Base-by-base conservation (phyloP, 2,329 filamentous ascomycete species). In the Aspergillus piperis region DNA sequence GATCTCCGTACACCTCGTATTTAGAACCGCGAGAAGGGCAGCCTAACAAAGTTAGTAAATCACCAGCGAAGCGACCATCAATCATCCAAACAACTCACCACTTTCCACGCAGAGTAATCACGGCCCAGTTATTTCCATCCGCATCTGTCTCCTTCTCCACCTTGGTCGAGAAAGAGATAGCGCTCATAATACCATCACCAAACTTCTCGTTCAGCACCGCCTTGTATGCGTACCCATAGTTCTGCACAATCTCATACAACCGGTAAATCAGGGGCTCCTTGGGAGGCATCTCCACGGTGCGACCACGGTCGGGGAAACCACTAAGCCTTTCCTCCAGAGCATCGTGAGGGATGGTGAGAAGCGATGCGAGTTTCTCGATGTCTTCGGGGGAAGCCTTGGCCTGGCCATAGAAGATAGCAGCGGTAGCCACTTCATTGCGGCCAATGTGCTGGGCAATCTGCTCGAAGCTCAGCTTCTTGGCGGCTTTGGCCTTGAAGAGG, bases 181-280 rank as follows among this genome's bases (percentile, higher is more conserved):
- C 94, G 73, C 92, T 96, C 94, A 98, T 97, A 72, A 98, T 98
- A 1, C 94, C 94, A 73, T 93, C 90, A 0, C 90, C 90, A 73
- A 92, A 92, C 83, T 97, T 97, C 84, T 98, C 94, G 68, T 98
- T 97, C 76, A 97, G 75, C 4, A 98, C 86, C 0, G 92, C 93
- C 83, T 97, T 97, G 80, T 96, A 97, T 0, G 93, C 91, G 75
- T 96, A 96, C 1, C 94, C 94, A 72, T 97, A 97, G 76, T 96
- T 98, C 80, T 97, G 93, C 63, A 98, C 89, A 73, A 97, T 90
- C 82, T 98, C 94, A 75, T 92, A 97, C 61, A 97, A 76, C 2
- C 94, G 83, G 77, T 98, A 98, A 72, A 97, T 93, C 67, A 96
- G 78, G 4, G 92, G 92, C 74, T 96, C 92, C 61, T 86, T 88